Base-by-base conservation (phyloP, 1,284 basidiomycete species). In the Ustilago trichophora region DNA sequence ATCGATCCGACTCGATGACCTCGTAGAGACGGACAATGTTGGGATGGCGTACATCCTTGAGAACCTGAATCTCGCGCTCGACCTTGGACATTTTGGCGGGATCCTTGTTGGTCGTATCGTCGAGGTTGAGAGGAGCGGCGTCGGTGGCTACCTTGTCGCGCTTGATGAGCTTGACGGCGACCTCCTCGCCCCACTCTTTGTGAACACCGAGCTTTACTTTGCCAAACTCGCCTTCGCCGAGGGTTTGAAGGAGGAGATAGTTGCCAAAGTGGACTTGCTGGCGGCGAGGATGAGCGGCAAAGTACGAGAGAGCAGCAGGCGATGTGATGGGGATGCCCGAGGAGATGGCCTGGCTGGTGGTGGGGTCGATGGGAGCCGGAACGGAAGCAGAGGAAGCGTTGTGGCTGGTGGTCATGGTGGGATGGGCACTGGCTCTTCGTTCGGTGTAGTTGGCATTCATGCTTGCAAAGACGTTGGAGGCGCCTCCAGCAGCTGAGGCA, bases 171-270 rank as follows among this genome's bases (percentile, higher is more conserved):
- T 99, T 99, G 82, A 98, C 93, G 13, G 96, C 96, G n/a, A 97
- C 94, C 82, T 98, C 95, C 82, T 98, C 94, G 24, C 93, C 95
- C 88, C 91, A 98, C 68, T 82, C 71, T 46, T 92, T 89, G 82
- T 98, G 95, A 40, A 99, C 86, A 9, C 96, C 96, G 22, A 99
- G 88, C 82, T 98, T 99, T 84, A 99, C 95, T 82, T 99, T 99
- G 53, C 95, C 96, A 81, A 98, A 98, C 85, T 99, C 96, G 74
- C 96, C 96, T 83, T 99, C 95, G 38, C 96, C 80, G 18, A 81
- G 60, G 16, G 79, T 81, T 53, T 81, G 79, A 18, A 81, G 73
- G 24, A 81, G 56, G 41, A 81, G 75, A 41, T 81, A 81, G 56
- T 77, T 72, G 55, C 79, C 79, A 75, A 81, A 81, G 63, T 80